Base-by-base conservation (phyloP, 495 filamentous ascomycete genomes). In the Glutinoglossum americanum region DNA sequence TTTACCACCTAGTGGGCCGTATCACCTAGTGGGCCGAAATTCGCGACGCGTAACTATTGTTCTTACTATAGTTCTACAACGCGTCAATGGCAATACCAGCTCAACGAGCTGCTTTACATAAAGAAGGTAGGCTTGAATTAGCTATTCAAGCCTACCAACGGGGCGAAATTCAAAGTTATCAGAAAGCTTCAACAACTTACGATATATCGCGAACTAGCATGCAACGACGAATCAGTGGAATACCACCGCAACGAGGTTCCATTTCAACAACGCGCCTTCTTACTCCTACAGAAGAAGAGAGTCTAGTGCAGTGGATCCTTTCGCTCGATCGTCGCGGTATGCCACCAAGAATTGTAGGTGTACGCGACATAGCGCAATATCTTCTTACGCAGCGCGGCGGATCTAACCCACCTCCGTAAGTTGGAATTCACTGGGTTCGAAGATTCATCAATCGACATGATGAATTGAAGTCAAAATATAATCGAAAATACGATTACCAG, bases 111-210 rank as follows among this genome's bases (percentile, higher is more conserved):
- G 41, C 56, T 15, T n/a, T 57, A 44, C 26, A 57, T 47, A 45
- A 49, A 57, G 56, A 57, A 57, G 30, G 41, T 57, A 57, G 41
- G 56, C 56, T 57, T 57, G 21, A 57, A 26, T 41, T 57, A 57
- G 56, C 27, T 41, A 26, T 47, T 57, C 35, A 57, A 55, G 56
- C 56, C 35, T 49, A 57, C n/a, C n/a, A 41, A 23, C 49, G n/a
- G 11, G 30, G 17, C 17, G 17, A 53, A 53, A 28, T 33, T 53
- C 49, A 3, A 53, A 53, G 25, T 11, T 33, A 27, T 23, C 6
- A 11, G 11, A 33, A 27, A 10, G 49, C 49, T 28, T 8, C n/a
- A 53, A 53, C 25, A 33, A 33, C 49, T 11, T 33, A 53, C n/a
- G n/a, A 53, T 53, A 53, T 53, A 13, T 33, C 30, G 17, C 9